Percentiles rank a stretch among this genome's conserved stretches.
Evolutionary conservation across 768 basidiomycete genomes (phyloP).

Genomic region (Leccinum rimulosum): DNA sequence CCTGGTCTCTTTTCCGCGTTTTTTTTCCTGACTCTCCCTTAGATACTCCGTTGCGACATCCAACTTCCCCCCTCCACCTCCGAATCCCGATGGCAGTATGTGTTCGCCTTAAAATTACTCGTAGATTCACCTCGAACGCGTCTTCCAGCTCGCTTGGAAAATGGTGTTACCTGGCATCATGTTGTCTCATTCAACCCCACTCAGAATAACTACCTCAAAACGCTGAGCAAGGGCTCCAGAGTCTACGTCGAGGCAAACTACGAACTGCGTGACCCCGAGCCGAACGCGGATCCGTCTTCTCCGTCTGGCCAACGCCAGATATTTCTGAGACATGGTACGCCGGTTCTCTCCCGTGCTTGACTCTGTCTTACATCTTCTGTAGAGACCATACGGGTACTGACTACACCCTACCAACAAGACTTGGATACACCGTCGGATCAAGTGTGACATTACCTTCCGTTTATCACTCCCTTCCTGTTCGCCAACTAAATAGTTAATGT

Average conservation of each 20-base stretch:
- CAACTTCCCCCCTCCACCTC: slow-evolving; percentile 56
- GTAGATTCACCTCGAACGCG: background rate
- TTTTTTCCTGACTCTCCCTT: slow-evolving; percentile 5
- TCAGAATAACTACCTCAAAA: slow-evolving; percentile 62
- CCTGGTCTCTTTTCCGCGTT: background rate
- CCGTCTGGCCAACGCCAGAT: slow-evolving; percentile 78
- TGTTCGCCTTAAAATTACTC: slow-evolving; percentile 7
- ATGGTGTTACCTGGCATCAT: slow-evolving; percentile 70
- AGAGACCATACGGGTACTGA: slow-evolving; percentile 58
- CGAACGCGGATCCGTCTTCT: slow-evolving; percentile 60
- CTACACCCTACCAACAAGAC: slow-evolving; percentile 28
- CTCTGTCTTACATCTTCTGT: slow-evolving; percentile 10
- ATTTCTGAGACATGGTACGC: slow-evolving; percentile 74
- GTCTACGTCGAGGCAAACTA: slow-evolving; percentile 82
- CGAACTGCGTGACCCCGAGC: slow-evolving; percentile 72
- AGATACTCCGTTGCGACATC: slow-evolving; percentile 80
- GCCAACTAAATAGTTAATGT: slow-evolving; percentile 4
- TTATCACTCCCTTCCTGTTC: background rate
- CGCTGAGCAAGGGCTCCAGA: slow-evolving; percentile 63
- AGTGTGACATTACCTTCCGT: slow-evolving; percentile 7
- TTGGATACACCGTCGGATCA: slow-evolving; percentile 19
- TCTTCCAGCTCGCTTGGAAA: slow-evolving; percentile 47
- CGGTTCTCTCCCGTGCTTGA: background rate
- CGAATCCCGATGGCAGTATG: slow-evolving; percentile 61
- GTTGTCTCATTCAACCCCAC: slow-evolving; percentile 67